Evolutionary conservation across 192 early-diverging fungal genomes (phyloP).

Genomic region (Dimargaris cristalligena): DNA sequence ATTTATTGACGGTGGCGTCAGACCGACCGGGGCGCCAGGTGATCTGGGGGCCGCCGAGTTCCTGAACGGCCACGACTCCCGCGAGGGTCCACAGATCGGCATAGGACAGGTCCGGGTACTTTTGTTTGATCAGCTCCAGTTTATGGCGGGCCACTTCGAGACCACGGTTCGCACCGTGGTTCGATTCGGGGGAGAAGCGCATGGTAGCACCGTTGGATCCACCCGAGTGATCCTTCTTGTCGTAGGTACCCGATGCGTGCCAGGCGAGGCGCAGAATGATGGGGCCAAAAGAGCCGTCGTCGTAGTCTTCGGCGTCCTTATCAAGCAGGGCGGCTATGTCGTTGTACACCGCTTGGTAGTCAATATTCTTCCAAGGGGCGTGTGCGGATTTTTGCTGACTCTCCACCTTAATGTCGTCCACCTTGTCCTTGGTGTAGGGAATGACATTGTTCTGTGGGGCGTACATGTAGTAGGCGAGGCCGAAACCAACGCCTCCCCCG

Average conservation of each 20-base stretch:
- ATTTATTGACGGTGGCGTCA: slow-evolving; percentile 24
- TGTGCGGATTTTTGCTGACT: not conserved
- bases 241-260: slow-evolving; percentile 72
- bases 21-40: slow-evolving; percentile 55
- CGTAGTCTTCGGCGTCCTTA: slow-evolving; percentile 42
- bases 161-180: slow-evolving; percentile 59
- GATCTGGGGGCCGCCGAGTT: slow-evolving; percentile 57
- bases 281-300: slow-evolving; percentile 65
- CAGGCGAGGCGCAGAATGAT: slow-evolving; percentile 70
- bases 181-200: slow-evolving; percentile 44
- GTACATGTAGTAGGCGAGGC: slow-evolving; percentile 2
- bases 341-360: slow-evolving; percentile 60
- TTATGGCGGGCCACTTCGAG: slow-evolving; percentile 50
- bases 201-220: slow-evolving; percentile 65
- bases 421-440: not conserved
- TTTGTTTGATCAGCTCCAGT: slow-evolving; percentile 57
- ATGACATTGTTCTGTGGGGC: not conserved
- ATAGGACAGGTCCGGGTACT: slow-evolving; percentile 69
- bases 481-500: not conserved
- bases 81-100: slow-evolving; percentile 71
- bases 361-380: slow-evolving; percentile 14
- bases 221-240: slow-evolving; percentile 42
- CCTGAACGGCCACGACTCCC: slow-evolving; percentile 59
- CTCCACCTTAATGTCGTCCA: not conserved
- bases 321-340: slow-evolving; percentile 60